Evolutionary conservation across 179 eudicot species (phyloP), one percentile per base, ranked within the genome.

Genomic region (Actinidia arguta): DNA sequence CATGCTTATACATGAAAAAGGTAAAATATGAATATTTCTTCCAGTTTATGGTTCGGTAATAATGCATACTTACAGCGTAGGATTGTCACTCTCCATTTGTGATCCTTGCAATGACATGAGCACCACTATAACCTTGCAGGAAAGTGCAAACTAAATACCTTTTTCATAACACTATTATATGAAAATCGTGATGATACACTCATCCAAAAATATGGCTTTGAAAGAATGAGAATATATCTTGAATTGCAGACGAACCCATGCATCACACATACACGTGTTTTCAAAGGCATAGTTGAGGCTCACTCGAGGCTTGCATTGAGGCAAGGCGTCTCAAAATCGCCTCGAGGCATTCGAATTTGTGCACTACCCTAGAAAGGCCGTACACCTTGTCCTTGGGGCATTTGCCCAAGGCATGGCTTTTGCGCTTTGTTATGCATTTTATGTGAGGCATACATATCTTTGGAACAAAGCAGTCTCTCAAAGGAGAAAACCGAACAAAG

Each of bases 81-180:
- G 98, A 88, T 95, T 98, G 80, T 95, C 98, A 3, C 93, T 86
- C 85, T 95, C 98, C 96, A 94, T 84, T 85, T 92, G 93, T 73
- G 98, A 91, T 83, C 95, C 98, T 95, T 95, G 98, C 81, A 95
- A 83, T 25, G 96, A 92, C 96, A 94, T 91, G 39, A 95, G 96
- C 81, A 95, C 96, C 84, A 94, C 98, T 98, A 95, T 95, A 70
- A 95, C 98, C 98, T 95, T 75, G 88, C 50, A 86, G 44, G 78
- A 72, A 70, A 61, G 47, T 36, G 10, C 22, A 71, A 73, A 12
- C 5, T 12, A n/a, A n/a, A n/a, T n/a, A 69, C 3, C 11, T 55
- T n/a, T 20, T 39, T 76, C 56, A 50, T 27, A 54, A 20, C 61
- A 80, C 39, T 39, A 50, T 74, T 46, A 13, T 1, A 27, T 47